phyloP scores from a whole-genome alignment of 257 asterid genomes.

The Penstemon barbatus region DNA sequence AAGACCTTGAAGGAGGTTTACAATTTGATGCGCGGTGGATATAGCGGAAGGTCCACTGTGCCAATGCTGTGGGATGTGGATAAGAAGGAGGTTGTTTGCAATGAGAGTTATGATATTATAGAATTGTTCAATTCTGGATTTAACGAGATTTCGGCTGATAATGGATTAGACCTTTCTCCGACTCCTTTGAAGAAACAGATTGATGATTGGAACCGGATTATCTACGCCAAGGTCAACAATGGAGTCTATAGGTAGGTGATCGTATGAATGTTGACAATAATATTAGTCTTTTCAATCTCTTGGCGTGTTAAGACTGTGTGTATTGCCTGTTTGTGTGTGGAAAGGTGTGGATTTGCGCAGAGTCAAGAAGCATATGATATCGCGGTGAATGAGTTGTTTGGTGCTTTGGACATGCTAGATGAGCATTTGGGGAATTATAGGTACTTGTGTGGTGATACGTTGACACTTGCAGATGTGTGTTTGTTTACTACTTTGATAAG shows the following conservation, averaged over 20 bases:
- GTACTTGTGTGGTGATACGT: constrained; percentile 72
- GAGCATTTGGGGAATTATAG: constrained; percentile 61
- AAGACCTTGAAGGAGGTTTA: constrained; percentile 73
- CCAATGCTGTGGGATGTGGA: constrained; percentile 92
- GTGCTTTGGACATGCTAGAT: constrained; percentile 61
- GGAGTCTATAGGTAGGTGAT: constrained; percentile 76
- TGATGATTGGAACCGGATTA: constrained; percentile 67
- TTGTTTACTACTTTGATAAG: constrained; percentile 87
- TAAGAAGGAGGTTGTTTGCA: constrained; percentile 68
- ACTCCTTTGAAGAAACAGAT: constrained; percentile 48
- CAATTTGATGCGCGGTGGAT: constrained; percentile 57
- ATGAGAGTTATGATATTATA: constrained; percentile 86
- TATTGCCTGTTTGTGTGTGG: background rate
- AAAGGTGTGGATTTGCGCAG: constrained; percentile 96
- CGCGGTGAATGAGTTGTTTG: constrained; percentile 64
- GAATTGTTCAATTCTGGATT: constrained; percentile 70
- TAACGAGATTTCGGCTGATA: constrained; percentile 52
- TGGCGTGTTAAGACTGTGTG: background rate
- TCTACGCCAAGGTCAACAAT: constrained; percentile 79
- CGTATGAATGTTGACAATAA: background rate
- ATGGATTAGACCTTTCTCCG: constrained; percentile 76
- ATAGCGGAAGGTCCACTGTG: constrained; percentile 74
- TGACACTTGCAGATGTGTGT: constrained; percentile 89
- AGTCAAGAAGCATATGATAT: constrained; percentile 83
- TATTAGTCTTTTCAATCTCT: too few relatives aligned